Evolutionary conservation across 2,329 filamentous ascomycete genomes (phyloP), one percentile per base, ranked within the genome.

Genomic region (Tricladium varicosporioides): DNA sequence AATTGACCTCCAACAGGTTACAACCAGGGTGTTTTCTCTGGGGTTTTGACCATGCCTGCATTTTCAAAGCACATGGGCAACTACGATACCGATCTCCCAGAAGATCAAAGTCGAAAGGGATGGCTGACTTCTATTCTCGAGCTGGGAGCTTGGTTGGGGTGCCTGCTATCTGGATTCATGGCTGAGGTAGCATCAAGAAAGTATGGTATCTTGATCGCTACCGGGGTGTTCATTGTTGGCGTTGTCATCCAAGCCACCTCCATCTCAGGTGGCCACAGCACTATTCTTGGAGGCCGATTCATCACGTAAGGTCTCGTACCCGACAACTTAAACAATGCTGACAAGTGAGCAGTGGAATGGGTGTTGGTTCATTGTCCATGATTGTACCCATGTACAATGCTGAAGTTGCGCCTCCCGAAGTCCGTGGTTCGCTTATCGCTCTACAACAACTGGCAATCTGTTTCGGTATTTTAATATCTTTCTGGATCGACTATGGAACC

Each of bases 21-120:
- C 73, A 90, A 91, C 67, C 86, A 90, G 69, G 88, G 88, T 63
- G 86, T 90, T 73, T 89, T 90, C 73, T 83, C 83, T n/a, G 87
- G 88, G 19, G 82, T 92, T 7, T 70, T 85, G 8, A 76, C 77
- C 14, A 84, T 85, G 81, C 74, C 74, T 1, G 65, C 80, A 4
- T 84, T 84, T 58, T 73, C 78, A 60, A 65, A 70, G 1, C 63
- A 84, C 57, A 84, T 84, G 81, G 80, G 78, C 50, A 76, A 77
- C 33, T 83, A 83, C 60, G 76, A 77, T 58, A 75, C 75, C 2
- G 63, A 76, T 45, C 72, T 77, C 58, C 65, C 71, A 36, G 74
- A 74, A n/a, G 71, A 79, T 57, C 75, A 78, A 65, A 79, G 79
- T 5, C 78, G 80, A 61, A 84, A 84, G 65, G 82, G 81, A 14